Percentiles rank a stretch among this genome's conserved stretches.
phyloP scores from a whole-genome alignment of 495 filamentous ascomycete species.

The Aspergillus sclerotiicarbonarius region DNA sequence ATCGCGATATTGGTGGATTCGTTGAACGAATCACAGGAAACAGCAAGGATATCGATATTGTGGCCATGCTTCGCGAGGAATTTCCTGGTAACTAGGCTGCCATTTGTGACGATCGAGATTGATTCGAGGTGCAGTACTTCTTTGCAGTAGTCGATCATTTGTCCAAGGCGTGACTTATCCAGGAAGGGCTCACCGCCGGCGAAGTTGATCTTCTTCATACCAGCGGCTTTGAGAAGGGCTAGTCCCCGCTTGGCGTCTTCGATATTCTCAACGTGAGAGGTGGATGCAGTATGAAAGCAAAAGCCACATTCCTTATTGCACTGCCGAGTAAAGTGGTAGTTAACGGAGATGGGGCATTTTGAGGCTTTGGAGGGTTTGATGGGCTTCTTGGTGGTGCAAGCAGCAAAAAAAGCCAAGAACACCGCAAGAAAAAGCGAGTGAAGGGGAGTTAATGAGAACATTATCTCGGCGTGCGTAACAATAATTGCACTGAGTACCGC shows the following conservation, averaged over 20 bases:
- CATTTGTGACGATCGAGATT: conserved; percentile 55
- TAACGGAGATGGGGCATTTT: conserved; percentile 37
- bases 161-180: conserved; percentile 46
- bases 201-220: conserved; percentile 60
- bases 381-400: too few species aligned
- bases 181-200: conserved; percentile 61
- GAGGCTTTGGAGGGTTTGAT: neutral
- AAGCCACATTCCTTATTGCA: conserved; percentile 55
- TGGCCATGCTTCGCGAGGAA: conserved; percentile 41
- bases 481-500: too few species aligned
- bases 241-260: conserved; percentile 38
- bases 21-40: conserved; percentile 59
- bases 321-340: conserved; percentile 48
- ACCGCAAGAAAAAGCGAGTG: too few species aligned
- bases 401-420: too few species aligned
- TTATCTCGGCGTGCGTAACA: too few species aligned
- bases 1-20: conserved; percentile 52
- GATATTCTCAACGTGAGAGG: conserved; percentile 38
- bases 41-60: conserved; percentile 53
- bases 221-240: conserved; percentile 44
- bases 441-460: too few species aligned
- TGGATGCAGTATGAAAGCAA: conserved; percentile 57
- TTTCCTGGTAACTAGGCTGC: conserved; percentile 43
- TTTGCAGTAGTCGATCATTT: conserved; percentile 52
- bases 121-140: conserved; percentile 47